These are phyloP conservation scores for Lophium mytilinum DNA, from an alignment of 495 filamentous ascomycete species.

Conservation along the genomic window DNA sequence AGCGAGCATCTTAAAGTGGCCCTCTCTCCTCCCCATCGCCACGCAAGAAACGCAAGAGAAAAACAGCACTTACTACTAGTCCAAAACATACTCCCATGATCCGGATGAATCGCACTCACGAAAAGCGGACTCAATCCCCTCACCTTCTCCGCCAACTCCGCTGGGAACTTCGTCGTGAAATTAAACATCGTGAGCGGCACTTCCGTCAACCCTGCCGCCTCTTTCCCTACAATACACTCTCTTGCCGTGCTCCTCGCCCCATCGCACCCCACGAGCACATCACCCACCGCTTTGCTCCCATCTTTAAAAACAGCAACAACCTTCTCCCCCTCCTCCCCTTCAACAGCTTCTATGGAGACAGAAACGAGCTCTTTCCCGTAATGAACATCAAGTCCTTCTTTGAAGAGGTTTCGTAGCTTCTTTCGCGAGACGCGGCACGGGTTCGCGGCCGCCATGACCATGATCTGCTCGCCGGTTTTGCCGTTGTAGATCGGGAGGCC, in stretches of 20 bases:
- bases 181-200: conserved; percentile 4
- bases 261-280: conserved; percentile 23
- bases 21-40: not conserved
- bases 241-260: conserved; percentile 1
- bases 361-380: conserved; percentile 9
- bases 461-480: conserved; percentile 16
- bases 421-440: conserved; percentile 6
- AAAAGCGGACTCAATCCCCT: conserved; percentile 5
- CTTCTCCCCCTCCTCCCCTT: conserved; percentile 13
- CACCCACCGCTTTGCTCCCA: conserved; percentile 13
- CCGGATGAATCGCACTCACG: conserved; percentile 1
- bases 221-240: not conserved
- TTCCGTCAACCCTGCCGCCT: not conserved
- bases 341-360: not conserved
- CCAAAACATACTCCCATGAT: conserved; percentile 5
- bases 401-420: conserved; percentile 11
- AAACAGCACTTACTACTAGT: not conserved
- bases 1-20: not conserved
- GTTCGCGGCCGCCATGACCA: conserved; percentile 1
- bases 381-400: conserved; percentile 1
- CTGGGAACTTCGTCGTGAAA: not conserved
- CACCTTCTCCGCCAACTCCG: not conserved
- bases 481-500: conserved; percentile 13
- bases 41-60: not conserved
- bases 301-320: conserved; percentile 19